Conservation (phyloP, 1,284 basidiomycete species). For the Fomitopsis pinicola region DNA sequence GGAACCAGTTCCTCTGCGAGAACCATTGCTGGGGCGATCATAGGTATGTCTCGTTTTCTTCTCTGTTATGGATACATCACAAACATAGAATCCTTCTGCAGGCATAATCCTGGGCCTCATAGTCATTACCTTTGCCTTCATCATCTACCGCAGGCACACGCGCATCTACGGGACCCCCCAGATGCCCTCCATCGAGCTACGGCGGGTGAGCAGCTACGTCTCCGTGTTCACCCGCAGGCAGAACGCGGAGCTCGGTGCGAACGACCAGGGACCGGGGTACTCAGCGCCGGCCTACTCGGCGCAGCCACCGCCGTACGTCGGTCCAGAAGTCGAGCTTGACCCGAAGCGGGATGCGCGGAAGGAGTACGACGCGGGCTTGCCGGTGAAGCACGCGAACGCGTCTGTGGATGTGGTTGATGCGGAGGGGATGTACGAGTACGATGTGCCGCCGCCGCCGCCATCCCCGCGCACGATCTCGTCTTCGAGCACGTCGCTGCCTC, state of each 20-base stretch:
- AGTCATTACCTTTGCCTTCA: neutral
- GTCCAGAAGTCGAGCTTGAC: neutral
- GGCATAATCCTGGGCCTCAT: neutral
- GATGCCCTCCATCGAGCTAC: neutral
- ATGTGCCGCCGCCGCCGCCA: neutral
- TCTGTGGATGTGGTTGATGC: neutral
- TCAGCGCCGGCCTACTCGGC: neutral
- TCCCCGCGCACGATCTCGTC: neutral
- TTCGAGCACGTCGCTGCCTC: neutral
- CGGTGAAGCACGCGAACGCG: neutral
- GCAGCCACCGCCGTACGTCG: neutral
- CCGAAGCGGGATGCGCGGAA: neutral
- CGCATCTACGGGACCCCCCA: neutral
- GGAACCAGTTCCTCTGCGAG: neutral
- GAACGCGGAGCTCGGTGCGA: neutral
- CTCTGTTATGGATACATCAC: too few relatives aligned
- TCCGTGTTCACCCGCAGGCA: neutral
- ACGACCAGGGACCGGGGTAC: constrained; percentile 1
- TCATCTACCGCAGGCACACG: neutral
- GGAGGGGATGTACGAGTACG: neutral
- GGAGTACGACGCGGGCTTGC: neutral
- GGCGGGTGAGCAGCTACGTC: constrained; percentile 1
- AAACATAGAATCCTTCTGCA: neutral
- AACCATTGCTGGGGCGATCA: neutral
- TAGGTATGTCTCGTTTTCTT: neutral